phyloP scores from a whole-genome alignment of 352 stramenopile species.

The Phytophthora aleatoria region DNA sequence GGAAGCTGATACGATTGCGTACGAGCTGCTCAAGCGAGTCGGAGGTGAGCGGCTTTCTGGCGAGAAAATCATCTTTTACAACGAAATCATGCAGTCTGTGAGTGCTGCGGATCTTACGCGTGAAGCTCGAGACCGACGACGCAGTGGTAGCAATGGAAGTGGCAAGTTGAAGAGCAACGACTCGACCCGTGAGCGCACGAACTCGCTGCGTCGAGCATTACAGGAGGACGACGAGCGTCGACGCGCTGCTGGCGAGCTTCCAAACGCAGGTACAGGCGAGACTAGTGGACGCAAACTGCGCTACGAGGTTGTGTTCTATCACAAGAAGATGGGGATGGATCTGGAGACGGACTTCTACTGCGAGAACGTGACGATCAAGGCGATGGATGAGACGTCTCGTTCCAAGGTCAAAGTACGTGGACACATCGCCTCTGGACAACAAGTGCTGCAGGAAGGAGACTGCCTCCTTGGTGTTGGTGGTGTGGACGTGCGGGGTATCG shows the following conservation, averaged over 20 bases:
- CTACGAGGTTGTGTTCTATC: conserved; percentile 83
- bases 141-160: conserved; percentile 37
- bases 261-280: conserved; percentile 24
- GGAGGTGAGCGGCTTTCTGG: conserved; percentile 65
- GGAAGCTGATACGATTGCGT: conserved; percentile 86
- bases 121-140: conserved; percentile 67
- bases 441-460: conserved; percentile 81
- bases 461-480: conserved; percentile 74
- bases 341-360: conserved; percentile 91
- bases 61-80: conserved; percentile 91
- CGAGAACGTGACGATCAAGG: conserved; percentile 87
- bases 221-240: conserved; percentile 69
- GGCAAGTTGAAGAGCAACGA: conserved; percentile 50
- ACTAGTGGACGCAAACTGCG: conserved; percentile 57
- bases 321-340: conserved; percentile 86
- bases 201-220: conserved; percentile 67
- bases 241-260: conserved; percentile 38
- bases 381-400: conserved; percentile 55
- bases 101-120: conserved; percentile 74
- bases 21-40: conserved; percentile 82
- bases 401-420: conserved; percentile 69
- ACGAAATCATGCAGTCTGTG: conserved; percentile 83
- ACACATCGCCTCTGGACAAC: conserved; percentile 51
- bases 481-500: conserved; percentile 83
- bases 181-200: conserved; percentile 64